phyloP scores from a whole-genome alignment of 352 stramenopile species.

The Pythium periplocum region DNA sequence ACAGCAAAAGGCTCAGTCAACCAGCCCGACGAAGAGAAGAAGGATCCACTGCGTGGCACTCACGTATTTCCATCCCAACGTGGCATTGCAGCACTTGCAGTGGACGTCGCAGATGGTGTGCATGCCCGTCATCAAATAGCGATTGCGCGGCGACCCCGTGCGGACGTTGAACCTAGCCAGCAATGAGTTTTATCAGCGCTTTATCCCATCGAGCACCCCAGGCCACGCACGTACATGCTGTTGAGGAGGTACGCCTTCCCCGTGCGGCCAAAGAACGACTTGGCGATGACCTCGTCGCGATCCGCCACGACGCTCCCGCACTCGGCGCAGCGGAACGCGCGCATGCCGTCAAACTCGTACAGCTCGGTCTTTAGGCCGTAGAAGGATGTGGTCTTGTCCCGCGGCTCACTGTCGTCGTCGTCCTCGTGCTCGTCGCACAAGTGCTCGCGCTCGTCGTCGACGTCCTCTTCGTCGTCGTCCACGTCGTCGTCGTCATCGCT shows the following conservation, averaged over 20 bases:
- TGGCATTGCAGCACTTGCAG: constrained; percentile 50
- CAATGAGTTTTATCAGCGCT: not conserved
- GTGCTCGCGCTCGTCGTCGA: constrained; percentile 4
- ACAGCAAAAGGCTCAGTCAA: constrained; percentile 8
- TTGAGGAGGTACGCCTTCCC: constrained; percentile 77
- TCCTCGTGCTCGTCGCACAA: constrained; percentile 18
- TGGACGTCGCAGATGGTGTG: constrained; percentile 71
- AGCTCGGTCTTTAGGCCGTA: constrained; percentile 40
- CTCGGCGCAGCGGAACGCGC: constrained; percentile 51
- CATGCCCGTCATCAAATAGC: constrained; percentile 78
- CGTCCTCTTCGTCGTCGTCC: constrained; percentile 18
- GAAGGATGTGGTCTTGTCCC: constrained; percentile 8
- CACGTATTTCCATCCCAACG: constrained; percentile 85
- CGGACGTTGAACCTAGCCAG: constrained; percentile 60
- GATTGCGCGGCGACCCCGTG: constrained; percentile 47
- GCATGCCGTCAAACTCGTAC: constrained; percentile 39
- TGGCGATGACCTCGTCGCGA: constrained; percentile 67
- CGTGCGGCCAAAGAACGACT: constrained; percentile 71
- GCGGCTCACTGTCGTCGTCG: constrained; percentile 4
- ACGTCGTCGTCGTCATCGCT: constrained; percentile 12
- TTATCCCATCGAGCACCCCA: not conserved
- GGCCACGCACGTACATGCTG: constrained; percentile 48
- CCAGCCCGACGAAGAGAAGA: too few relatives aligned
- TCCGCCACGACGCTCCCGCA: constrained; percentile 62
- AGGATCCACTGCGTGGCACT: not conserved